Evolutionary conservation across 495 filamentous ascomycete species (phyloP), one percentile per base, ranked within the genome.

Genomic region (Trichoderma parareesei): DNA sequence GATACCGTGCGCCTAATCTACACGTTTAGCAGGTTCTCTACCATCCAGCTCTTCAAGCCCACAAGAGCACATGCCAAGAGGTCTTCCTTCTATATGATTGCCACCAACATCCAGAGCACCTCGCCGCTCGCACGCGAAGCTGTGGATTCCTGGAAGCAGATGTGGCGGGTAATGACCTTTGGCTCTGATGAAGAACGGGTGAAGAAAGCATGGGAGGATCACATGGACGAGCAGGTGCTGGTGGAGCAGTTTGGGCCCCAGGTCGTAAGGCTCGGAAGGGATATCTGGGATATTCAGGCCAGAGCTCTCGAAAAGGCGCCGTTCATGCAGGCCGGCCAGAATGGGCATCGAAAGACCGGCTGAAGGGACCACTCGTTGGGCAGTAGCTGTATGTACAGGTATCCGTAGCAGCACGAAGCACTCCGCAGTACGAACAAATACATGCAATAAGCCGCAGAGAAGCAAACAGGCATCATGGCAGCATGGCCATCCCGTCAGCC

Each of bases 71-170:
- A 86, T 64, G 70, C 67, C 11, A 79, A 68, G 8, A 69, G 78
- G 4, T 81, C 78, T 14, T 85, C 82, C 0, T 87, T 85, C 68
- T 87, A 87, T 67, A 66, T 87, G 67, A 66, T 88, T 42, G 83
- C 83, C 0, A 79, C 70, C 20, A 68, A 81, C 27, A 72, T 88
- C 16, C 69, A 74, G 33, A 71, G 72, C 4, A 49, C 70, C 16
- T 55, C 64, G 62, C 18, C 67, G 13, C 71, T 72, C 6, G 84
- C 80, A 0, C 20, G 66, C 5, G 46, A 62, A 1, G 77, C 78
- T 2, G 67, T 87, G 7, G 53, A 66, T 10, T 60, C 43, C 18
- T 82, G 80, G 77, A 82, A 79, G 65, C 62, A 49, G 20, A 37
- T 60, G 7, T 87, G 83, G 83, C 72, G 69, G 38, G 18, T 66